Base-by-base conservation (phyloP, 768 basidiomycete genomes). In the Phlebiopsis flavidoalba region DNA sequence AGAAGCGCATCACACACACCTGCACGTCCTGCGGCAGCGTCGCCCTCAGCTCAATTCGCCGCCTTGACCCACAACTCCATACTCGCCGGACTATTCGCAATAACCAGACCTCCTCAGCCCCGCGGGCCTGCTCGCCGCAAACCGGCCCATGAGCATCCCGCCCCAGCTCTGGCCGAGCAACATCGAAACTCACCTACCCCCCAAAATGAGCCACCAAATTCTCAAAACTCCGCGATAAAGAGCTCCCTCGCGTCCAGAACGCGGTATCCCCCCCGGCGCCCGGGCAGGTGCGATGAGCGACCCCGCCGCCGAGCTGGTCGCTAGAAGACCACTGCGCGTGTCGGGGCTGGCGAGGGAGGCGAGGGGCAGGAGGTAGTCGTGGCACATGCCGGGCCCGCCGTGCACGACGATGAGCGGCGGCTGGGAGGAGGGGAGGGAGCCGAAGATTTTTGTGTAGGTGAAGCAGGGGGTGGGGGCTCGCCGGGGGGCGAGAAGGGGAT, bases 81-180 rank as follows among this genome's bases (percentile, higher is more conserved):
- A 12, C 74, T 75, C 11, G 81, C 76, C 1, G 79, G 78, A 0
- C 77, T 68, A 51, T 78, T 70, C 22, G 75, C 65, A 14, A 84
- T 63, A 24, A 84, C 62, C 40, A 83, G n/a, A 74, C 40, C 71
- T 73, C 60, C 75, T 72, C 50, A 85, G 60, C 0, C 84, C 83
- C 53, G 58, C 65, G 26, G 83, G 83, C 21, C 75, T 77, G 15
- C 70, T 64, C 40, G 74, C 69, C 7, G 65, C 79, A 53, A 77
- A 80, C 43, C 79, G 74, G 5, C 71, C 63, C 0, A 72, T 81
- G 8, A 85, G 72, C 71, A 82, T 82, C 1, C 79, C 83, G 12
- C 84, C 85, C 83, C 83, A 84, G 5, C 81, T 83, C 52, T 85
- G 84, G 0, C 85, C 85, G 0, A 78, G 63, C 1, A n/a, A 85